Conservation (phyloP, 495 filamentous ascomycete genomes). For the Podospora didyma region DNA sequence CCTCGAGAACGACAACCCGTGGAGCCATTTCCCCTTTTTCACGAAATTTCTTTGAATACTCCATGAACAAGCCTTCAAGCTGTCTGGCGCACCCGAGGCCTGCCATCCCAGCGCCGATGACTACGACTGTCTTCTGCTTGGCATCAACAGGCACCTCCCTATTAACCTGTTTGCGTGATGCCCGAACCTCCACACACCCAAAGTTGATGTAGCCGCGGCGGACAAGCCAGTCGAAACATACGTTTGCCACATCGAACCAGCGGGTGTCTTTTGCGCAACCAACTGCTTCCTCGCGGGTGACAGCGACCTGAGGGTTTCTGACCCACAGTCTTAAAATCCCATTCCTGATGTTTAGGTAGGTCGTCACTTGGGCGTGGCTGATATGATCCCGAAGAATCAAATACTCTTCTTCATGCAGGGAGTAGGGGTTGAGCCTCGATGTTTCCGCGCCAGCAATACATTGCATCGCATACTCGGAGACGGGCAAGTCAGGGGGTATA, state of each 20-base stretch:
- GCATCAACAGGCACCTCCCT: constrained; percentile 18
- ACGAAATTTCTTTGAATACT: constrained; percentile 64
- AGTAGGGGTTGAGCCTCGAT: constrained; percentile 84
- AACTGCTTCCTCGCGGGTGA: constrained; percentile 82
- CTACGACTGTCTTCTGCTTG: constrained; percentile 66
- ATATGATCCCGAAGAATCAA: constrained; percentile 72
- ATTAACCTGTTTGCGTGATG: constrained; percentile 24
- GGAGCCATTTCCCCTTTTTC: constrained; percentile 61
- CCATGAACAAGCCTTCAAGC: constrained; percentile 74
- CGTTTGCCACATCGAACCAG: constrained; percentile 85
- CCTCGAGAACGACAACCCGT: constrained; percentile 80
- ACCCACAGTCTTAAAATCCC: constrained; percentile 90
- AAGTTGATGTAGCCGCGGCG: constrained; percentile 95
- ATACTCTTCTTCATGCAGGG: constrained; percentile 84
- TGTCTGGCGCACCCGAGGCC: constrained; percentile 91
- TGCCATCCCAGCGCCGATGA: constrained; percentile 92
- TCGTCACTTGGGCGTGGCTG: constrained; percentile 83
- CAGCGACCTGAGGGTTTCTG: constrained; percentile 80
- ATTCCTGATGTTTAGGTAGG: constrained; percentile 96
- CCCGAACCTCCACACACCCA: constrained; percentile 68
- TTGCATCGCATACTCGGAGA: constrained; percentile 77
- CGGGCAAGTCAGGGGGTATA: constrained; percentile 69
- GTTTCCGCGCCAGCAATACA: constrained; percentile 84
- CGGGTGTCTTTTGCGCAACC: constrained; percentile 87
- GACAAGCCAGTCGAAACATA: constrained; percentile 90